phyloP scores from a whole-genome alignment of 83 land plant species.

The Picea abies region DNA sequence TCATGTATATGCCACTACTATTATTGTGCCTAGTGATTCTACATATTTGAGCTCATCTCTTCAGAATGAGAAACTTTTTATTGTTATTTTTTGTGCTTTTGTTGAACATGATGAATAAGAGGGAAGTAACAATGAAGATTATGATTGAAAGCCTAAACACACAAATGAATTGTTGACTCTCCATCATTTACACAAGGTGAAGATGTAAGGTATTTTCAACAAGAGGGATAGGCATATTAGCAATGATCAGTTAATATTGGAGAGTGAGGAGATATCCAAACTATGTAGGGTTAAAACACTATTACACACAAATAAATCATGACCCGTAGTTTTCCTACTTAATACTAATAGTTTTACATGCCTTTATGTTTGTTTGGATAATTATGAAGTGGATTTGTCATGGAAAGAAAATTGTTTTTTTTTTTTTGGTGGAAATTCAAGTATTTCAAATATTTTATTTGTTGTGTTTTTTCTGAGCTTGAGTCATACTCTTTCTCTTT shows the following conservation, averaged over 20 bases:
- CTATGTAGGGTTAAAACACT: conserved; percentile 17
- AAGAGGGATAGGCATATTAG: conserved; percentile 44
- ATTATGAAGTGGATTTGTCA: too few species aligned
- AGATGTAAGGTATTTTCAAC: conserved; percentile 30
- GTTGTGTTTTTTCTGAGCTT: too few species aligned
- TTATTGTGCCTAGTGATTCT: too few species aligned
- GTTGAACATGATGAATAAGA: conserved; percentile 70
- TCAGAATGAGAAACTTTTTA: too few species aligned
- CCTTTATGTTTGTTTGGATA: too few species aligned
- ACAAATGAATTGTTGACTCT: conserved; percentile 71
- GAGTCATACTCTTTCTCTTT: too few species aligned
- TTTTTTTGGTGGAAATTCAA: too few species aligned
- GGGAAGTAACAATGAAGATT: conserved; percentile 83
- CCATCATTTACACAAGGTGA: conserved; percentile 48
- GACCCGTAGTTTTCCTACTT: neutral
- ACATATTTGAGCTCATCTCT: too few species aligned
- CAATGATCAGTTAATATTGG: conserved; percentile 47
- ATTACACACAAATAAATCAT: conserved; percentile 17
- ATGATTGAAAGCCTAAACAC: conserved; percentile 97
- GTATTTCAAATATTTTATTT: too few species aligned
- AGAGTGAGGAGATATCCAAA: conserved; percentile 43
- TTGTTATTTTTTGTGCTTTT: neutral
- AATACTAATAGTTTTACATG: too few species aligned
- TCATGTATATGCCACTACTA: too few species aligned
- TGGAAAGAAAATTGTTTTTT: too few species aligned